These are phyloP conservation scores for Tolypocladium cylindrosporum DNA, from an alignment of 2,329 filamentous ascomycete genomes.

Conservation along the genomic window DNA sequence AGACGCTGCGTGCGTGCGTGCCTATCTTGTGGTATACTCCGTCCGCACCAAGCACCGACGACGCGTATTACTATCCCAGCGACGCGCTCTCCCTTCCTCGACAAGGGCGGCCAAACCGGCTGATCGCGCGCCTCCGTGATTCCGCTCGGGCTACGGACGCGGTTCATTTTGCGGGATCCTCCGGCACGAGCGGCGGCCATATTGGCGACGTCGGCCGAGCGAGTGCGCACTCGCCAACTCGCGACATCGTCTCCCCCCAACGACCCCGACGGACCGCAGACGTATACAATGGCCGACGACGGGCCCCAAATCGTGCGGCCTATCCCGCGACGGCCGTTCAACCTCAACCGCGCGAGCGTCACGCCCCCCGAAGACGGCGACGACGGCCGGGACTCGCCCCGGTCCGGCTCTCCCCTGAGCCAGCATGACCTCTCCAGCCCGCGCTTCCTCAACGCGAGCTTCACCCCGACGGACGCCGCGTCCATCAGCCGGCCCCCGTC, in stretches of 20 bases:
- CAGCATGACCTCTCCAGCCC: slow-evolving; percentile 21
- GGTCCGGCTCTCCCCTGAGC: slow-evolving; percentile 12
- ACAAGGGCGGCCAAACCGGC: background rate
- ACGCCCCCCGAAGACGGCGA: slow-evolving; percentile 31
- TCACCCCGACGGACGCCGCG: slow-evolving; percentile 18
- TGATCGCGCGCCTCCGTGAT: background rate
- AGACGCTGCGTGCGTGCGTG: background rate
- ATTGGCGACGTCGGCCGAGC: background rate
- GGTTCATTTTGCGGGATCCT: too few relatives aligned
- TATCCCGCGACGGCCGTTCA: slow-evolving; percentile 62
- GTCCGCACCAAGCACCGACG: background rate
- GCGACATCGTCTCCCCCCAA: background rate
- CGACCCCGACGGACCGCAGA: background rate
- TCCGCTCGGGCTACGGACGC: background rate
- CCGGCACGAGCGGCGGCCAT: too few relatives aligned
- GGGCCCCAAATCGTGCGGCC: slow-evolving; percentile 55
- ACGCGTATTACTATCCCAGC: background rate
- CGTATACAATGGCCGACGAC: slow-evolving; percentile 26
- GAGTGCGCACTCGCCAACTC: background rate
- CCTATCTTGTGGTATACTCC: background rate
- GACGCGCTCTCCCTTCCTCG: background rate
- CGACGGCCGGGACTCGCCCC: slow-evolving; percentile 14
- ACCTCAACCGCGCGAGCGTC: slow-evolving; percentile 39
- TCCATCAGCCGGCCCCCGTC: slow-evolving; percentile 63
- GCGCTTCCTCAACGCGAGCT: slow-evolving; percentile 32